A percentile compares a stretch with the other conserved stretches of the same genome.
Conservation (phyloP, 495 filamentous ascomycete genomes). For the Podospora appendiculata region DNA sequence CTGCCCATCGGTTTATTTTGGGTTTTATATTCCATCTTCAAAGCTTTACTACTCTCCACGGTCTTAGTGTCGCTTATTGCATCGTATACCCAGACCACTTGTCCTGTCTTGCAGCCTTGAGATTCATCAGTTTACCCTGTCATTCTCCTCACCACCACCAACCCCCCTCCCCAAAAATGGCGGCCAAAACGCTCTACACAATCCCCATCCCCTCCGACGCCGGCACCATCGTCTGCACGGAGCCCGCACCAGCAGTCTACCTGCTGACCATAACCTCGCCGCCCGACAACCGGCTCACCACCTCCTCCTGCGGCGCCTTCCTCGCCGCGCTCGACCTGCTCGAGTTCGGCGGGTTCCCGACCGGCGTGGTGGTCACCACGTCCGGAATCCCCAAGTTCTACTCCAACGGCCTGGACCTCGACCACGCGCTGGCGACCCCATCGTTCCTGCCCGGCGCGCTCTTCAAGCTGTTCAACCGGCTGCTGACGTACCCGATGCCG, state of each 20-base stretch:
- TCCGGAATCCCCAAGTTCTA: conserved; percentile 71
- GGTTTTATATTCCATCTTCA: too few relatives aligned
- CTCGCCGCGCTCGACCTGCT: conserved; percentile 64
- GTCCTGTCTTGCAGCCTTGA: too few relatives aligned
- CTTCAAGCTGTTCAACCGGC: conserved; percentile 50
- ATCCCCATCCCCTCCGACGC: conserved; percentile 34
- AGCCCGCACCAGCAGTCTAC: conserved; percentile 52
- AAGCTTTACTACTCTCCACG: too few relatives aligned
- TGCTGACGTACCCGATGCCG: conserved; percentile 77
- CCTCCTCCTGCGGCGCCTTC: conserved; percentile 55
- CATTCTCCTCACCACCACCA: too few relatives aligned
- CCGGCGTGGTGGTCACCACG: conserved; percentile 69
- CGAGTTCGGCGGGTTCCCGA: conserved; percentile 52
- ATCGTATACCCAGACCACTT: too few relatives aligned
- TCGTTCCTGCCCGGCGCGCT: conserved; percentile 49
- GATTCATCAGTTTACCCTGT: too few relatives aligned
- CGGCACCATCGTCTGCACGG: conserved; percentile 50
- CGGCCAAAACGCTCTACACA: conserved; percentile 25
- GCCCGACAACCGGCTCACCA: conserved; percentile 68
- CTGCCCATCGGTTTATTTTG: too few relatives aligned
- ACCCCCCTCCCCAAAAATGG: neutral
- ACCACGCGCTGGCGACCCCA: conserved; percentile 39
- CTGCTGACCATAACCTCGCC: conserved; percentile 64
- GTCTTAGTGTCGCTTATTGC: too few relatives aligned
- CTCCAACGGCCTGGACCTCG: conserved; percentile 69